A percentile compares a stretch with the other conserved stretches of the same genome.
Evolutionary conservation across 2,329 filamentous ascomycete species (phyloP).

Genomic region (Ophiosphaerella korrae): DNA sequence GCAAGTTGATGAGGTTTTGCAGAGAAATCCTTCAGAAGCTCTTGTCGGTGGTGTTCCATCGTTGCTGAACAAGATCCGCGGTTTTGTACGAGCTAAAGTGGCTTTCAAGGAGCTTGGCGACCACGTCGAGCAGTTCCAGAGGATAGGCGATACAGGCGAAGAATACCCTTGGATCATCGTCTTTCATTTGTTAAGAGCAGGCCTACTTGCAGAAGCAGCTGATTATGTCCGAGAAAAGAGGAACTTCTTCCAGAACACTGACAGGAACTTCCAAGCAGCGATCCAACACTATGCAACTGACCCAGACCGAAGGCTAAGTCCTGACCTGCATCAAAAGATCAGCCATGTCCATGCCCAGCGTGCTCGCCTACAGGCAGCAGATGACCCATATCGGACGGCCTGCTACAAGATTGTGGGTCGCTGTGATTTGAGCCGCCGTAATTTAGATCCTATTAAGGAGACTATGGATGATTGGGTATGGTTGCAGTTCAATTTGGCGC

Average conservation of each 20-base stretch:
- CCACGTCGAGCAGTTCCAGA: conserved; percentile 80
- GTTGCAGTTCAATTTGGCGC: conserved; percentile 67
- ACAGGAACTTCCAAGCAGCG: conserved; percentile 87
- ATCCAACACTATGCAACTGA: conserved; percentile 81
- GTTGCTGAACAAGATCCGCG: conserved; percentile 86
- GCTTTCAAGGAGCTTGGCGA: conserved; percentile 82
- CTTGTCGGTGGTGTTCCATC: conserved; percentile 88
- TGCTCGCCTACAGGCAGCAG: conserved; percentile 80
- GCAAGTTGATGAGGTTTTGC: conserved; percentile 76
- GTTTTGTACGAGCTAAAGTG: conserved; percentile 82
- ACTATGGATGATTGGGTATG: conserved; percentile 71
- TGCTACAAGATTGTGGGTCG: conserved; percentile 97
- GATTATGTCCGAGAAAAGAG: conserved; percentile 85
- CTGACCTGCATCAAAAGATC: conserved; percentile 83
- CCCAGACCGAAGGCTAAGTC: conserved; percentile 75
- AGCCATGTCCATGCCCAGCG: conserved; percentile 88
- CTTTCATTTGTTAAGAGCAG: conserved; percentile 87
- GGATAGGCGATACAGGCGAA: conserved; percentile 64
- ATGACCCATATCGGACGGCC: conserved; percentile 93
- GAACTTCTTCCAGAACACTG: conserved; percentile 84
- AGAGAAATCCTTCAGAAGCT: conserved; percentile 85
- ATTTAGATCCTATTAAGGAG: conserved; percentile 62
- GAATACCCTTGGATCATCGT: conserved; percentile 94
- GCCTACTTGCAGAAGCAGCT: conserved; percentile 81
- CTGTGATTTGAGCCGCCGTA: conserved; percentile 64